Evolutionary conservation across 352 stramenopile species (phyloP), one percentile per base, ranked within the genome.

Genomic region (Pythium utonaiense): DNA sequence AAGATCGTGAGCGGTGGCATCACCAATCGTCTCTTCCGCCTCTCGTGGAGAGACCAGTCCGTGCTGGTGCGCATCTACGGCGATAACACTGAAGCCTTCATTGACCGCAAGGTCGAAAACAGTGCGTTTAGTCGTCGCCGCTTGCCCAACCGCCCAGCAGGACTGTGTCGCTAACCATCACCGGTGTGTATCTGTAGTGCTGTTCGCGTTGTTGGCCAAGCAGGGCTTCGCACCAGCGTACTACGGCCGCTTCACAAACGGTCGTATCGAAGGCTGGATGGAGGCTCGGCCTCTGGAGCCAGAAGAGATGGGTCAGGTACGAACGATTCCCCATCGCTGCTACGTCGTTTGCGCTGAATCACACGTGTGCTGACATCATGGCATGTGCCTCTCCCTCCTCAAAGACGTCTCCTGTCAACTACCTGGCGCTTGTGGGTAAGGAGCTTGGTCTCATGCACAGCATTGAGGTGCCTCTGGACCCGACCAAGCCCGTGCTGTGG

Each of bases 61-160:
- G 85, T 96, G 44, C 78, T 98, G 17, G 80, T 98, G 49, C 86
- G 93, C 21, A 67, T 98, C 38, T 98, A 97, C 53, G 93, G 93
- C 21, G 74, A 92, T 59, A 93, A 97, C 75, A 98, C 93, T 33
- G 92, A 98, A 57, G 79, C 91, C 24, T 90, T 98, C 36, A 98
- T 98, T 56, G 89, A 98, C 74, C 76, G 93, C 62, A 71, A 74
- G n/a, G 73, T 91, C 42, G 93, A 98, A 60, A 98, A 95, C 74
- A 88, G 86, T 95, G 74, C 64, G 80, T 75, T 36, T 14, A 14
- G 10, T 10, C 25, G 1, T 60, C 14, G 36, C 27, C 31, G 17
- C n/a, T 42, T 34, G 13, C 28, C n/a, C 5, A 33, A 33, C 5
- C 5, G 28, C 5, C 28, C 5, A 33, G 28, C 28, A 10, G 28